Percentiles rank a stretch among this genome's conserved stretches.
Evolutionary conservation across 2,329 filamentous ascomycete species (phyloP).

Genomic region (Fusarium sp.): DNA sequence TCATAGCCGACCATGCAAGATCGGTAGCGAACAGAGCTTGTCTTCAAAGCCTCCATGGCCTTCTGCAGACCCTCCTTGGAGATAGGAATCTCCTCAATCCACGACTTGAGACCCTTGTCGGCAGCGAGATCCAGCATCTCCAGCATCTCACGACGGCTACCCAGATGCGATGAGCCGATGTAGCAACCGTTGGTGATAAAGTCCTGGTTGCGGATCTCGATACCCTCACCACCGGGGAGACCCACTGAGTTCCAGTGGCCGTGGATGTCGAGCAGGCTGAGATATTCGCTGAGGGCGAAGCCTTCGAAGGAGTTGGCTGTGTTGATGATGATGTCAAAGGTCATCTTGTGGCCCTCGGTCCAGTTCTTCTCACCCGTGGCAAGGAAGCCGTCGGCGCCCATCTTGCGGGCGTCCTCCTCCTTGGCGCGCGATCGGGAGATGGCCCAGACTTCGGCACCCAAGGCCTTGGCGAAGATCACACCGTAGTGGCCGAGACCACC

Average conservation of each 20-base stretch:
- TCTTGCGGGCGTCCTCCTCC: conserved; percentile 68
- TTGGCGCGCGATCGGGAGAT: conserved; percentile 72
- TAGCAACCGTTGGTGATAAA: conserved; percentile 81
- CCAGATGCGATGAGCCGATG: conserved; percentile 78
- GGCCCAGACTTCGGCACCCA: conserved; percentile 72
- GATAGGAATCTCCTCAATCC: conserved; percentile 81
- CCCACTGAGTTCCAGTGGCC: conserved; percentile 84
- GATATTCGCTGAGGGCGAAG: conserved; percentile 78
- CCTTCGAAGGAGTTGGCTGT: conserved; percentile 76
- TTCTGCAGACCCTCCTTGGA: conserved; percentile 76
- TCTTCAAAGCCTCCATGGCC: conserved; percentile 76
- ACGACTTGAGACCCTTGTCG: conserved; percentile 76
- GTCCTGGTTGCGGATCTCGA: conserved; percentile 78
- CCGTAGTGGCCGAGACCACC: conserved; percentile 80
- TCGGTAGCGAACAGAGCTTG: conserved; percentile 79
- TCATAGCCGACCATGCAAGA: conserved; percentile 80
- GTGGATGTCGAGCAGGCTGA: conserved; percentile 84
- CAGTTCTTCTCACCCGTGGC: conserved; percentile 69
- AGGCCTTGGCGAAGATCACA: conserved; percentile 75
- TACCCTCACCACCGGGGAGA: conserved; percentile 80
- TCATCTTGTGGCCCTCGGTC: conserved; percentile 68
- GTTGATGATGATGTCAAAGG: conserved; percentile 83
- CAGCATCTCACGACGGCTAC: conserved; percentile 76
- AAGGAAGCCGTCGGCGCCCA: conserved; percentile 72
- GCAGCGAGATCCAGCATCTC: conserved; percentile 79